Evolutionary conservation across 345 rosid genomes (phyloP), one percentile per base, ranked within the genome.

Genomic region (Dovyalis caffra): DNA sequence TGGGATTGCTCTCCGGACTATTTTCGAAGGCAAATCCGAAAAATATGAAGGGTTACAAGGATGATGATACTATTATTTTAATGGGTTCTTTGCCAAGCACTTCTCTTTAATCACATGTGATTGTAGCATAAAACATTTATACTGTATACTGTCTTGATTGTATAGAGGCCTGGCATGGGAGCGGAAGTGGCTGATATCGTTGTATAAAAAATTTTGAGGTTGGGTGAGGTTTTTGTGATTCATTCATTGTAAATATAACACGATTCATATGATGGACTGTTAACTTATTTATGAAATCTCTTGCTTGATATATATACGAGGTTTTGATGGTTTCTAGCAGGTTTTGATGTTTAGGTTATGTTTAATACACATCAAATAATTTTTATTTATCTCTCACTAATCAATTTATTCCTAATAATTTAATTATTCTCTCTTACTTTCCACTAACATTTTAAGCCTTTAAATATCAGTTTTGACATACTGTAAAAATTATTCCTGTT

Each of bases 31-130:
- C 86, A 70, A 86, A 84, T 45, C 51, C 77, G 2, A 88, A 79
- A 40, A 84, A 75, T 71, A 35, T 5, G 14, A 75, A 63, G 35
- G 84, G 83, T 74, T 78, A 71, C 12, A 85, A 79, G 74, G 89
- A 81, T 69, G 70, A 69, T 25, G 91, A 86, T 80, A 88, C 82
- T 21, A 85, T 87, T 73, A 87, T 91, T 79, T 68, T 85, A 68
- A 90, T 93, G 98, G 90, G 91, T 82, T 90, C 98, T 56, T 74
- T 92, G 78, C 96, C 97, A 11, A 83, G 86, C 78, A 88, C 84
- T 78, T 79, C 87, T 72, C 76, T 90, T 66, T 90, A 77, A 82
- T 73, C 66, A 5, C 67, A 20, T 51, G 69, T 71, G 66, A 29
- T 33, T 66, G 47, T 45, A 10, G 35, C n/a, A n/a, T n/a, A n/a